A percentile compares a stretch with the other conserved stretches of the same genome.
Conservation (phyloP, 2,329 filamentous ascomycete species). For the Aspergillus hiratsukae region DNA sequence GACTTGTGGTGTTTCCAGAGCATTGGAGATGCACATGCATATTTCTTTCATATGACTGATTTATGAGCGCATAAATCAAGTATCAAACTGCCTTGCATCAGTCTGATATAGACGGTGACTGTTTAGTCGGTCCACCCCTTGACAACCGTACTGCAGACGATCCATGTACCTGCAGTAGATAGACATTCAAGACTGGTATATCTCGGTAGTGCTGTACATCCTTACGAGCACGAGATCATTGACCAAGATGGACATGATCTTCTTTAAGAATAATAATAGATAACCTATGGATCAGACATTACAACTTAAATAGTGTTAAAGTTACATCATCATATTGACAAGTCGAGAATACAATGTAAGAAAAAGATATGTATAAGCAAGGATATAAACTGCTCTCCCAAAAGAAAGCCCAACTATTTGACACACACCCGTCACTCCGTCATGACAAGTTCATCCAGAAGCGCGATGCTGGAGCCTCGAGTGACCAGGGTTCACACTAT, state of each 20-base stretch:
- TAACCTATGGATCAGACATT: neutral
- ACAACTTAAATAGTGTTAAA: neutral
- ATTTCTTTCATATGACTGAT: no score
- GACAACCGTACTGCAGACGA: no score
- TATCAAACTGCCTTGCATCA: neutral
- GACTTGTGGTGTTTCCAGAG: no score
- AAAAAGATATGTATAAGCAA: slow-evolving; percentile 5
- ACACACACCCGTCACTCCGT: slow-evolving; percentile 9
- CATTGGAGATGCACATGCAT: no score
- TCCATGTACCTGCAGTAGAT: no score
- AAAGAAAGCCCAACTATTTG: slow-evolving; percentile 16
- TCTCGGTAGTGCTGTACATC: no score
- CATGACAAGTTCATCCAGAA: slow-evolving; percentile 4
- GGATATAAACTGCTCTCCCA: slow-evolving; percentile 20
- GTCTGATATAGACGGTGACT: neutral
- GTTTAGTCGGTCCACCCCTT: neutral
- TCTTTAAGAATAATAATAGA: no score
- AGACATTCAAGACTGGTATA: no score
- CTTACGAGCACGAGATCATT: neutral
- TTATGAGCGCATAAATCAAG: no score
- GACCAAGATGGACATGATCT: neutral
- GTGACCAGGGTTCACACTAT: slow-evolving; percentile 26
- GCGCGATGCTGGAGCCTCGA: slow-evolving; percentile 5
- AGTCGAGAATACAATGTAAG: neutral
- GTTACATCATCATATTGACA: neutral